Evolutionary conservation across 129 eudicot genomes (phyloP).

Genomic region (Centaurea solstitialis): DNA sequence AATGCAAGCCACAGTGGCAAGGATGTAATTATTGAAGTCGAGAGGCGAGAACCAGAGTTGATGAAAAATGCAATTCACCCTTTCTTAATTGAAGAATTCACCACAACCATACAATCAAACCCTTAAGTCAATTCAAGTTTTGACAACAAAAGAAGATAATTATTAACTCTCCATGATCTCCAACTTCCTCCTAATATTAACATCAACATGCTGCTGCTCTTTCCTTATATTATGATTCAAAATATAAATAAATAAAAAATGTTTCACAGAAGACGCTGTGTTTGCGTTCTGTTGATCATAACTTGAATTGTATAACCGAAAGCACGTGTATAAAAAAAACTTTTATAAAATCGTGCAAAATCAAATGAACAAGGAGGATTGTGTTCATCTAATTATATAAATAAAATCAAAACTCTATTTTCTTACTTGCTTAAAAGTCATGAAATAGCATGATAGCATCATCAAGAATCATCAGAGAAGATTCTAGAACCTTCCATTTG

Average conservation of each 20-base stretch:
- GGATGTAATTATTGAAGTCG: no score
- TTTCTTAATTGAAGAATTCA: no score
- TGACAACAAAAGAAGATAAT: not conserved
- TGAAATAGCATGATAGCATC: constrained; percentile 75
- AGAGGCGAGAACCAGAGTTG: no score
- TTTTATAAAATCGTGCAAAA: not conserved
- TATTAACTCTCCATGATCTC: not conserved
- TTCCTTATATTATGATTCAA: not conserved
- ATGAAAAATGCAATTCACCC: no score
- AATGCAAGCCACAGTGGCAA: no score
- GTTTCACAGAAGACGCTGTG: not conserved
- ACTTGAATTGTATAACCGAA: not conserved
- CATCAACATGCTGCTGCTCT: not conserved
- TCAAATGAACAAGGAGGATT: not conserved
- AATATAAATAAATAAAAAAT: no score
- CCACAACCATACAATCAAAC: no score
- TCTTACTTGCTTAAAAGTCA: constrained; percentile 41
- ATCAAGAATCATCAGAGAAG: constrained; percentile 74
- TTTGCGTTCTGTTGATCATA: not conserved
- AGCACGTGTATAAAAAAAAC: not conserved
- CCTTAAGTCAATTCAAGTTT: no score
- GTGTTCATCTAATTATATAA: not conserved
- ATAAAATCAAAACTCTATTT: not conserved
- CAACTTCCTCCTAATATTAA: not conserved
- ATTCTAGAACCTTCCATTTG: constrained; percentile 53